Base-by-base conservation (phyloP, 805 yeast species). In the Ogataea corticis region DNA sequence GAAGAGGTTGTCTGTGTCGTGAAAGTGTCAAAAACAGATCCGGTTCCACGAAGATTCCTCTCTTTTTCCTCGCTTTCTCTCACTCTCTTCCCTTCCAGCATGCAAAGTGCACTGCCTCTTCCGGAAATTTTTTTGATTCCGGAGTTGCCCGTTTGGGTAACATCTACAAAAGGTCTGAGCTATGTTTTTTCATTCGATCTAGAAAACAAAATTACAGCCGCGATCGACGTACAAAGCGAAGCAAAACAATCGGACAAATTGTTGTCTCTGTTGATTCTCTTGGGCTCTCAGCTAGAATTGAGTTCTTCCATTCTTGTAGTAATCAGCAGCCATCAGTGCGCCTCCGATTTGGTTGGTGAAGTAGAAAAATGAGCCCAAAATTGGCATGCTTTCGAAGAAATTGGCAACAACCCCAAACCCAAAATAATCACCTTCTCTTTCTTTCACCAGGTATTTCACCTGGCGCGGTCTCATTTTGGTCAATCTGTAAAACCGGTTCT, bases 281-380 rank as follows among this genome's bases (percentile, higher is more conserved):
- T n/a, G n/a, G n/a, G n/a, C n/a, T n/a, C n/a, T n/a, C n/a, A n/a
- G n/a, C n/a, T 42, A 51, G 38, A 52, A 55, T 13, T 39, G 35
- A 3, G 48, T 42, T 43, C 58, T 54, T 15, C 56, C 55, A 1
- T 50, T 35, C 15, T 59, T 56, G 41, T 51, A 50, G 27, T 50
- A 51, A 27, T 62, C 54, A 17, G 69, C 74, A 3, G 79, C 80
- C 84, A 86, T 77, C 33, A 80, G 62, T 1, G 87, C 87, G 15
- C 81, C 81, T 6, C 85, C 88, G 14, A 80, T 66, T n/a, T 76
- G 75, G 58, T 81, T 78, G 11, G 87, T 79, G 47, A 79, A 76
- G 50, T 73, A 68, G 52, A 83, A 80, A 34, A 83, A 66, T 11
- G 78, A 69, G 2, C 81, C 58, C 4, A 79, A 47, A 4, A 63